phyloP scores from a whole-genome alignment of 2,329 filamentous ascomycete genomes.

The Pseudofabraea citricarpa region DNA sequence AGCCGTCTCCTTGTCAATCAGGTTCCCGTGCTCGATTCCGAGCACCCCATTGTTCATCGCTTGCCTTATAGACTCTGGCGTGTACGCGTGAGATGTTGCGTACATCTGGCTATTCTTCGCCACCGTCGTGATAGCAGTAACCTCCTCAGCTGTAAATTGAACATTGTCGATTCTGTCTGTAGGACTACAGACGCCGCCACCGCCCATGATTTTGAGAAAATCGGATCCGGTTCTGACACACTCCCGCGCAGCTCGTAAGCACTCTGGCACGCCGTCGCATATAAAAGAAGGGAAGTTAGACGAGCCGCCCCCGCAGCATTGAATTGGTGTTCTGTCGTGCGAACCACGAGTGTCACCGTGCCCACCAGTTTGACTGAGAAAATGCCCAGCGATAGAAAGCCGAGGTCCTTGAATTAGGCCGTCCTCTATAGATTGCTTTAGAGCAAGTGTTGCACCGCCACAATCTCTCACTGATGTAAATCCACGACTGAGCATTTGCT shows the following conservation, averaged over 20 bases:
- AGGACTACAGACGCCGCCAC: constrained; percentile 51
- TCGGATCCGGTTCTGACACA: constrained; percentile 51
- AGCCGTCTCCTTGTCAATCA: constrained; percentile 53
- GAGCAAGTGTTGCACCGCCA: constrained; percentile 48
- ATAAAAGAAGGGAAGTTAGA: constrained; percentile 27
- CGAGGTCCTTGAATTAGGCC: constrained; percentile 49
- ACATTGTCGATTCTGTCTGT: constrained; percentile 47
- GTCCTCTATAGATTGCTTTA: constrained; percentile 52
- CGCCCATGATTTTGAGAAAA: constrained; percentile 58
- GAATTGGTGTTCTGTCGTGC: constrained; percentile 32
- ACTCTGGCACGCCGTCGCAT: constrained; percentile 48
- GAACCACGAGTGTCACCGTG: constrained; percentile 46
- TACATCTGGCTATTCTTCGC: constrained; percentile 44
- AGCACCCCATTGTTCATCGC: constrained; percentile 48
- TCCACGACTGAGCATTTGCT: constrained; percentile 48
- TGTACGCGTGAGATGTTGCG: constrained; percentile 56
- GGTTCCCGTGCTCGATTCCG: constrained; percentile 55
- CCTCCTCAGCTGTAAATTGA: constrained; percentile 53
- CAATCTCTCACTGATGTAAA: constrained; percentile 56
- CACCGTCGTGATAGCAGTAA: constrained; percentile 46
- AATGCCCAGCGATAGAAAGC: constrained; percentile 49
- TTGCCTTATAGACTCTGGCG: constrained; percentile 46
- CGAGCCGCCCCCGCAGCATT: constrained; percentile 47
- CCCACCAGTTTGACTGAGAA: constrained; percentile 53
- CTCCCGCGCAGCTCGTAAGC: constrained; percentile 45